These are phyloP conservation scores for Scedosporium apiospermum DNA, from an alignment of 2,329 filamentous ascomycete species.

Conservation along the genomic window DNA sequence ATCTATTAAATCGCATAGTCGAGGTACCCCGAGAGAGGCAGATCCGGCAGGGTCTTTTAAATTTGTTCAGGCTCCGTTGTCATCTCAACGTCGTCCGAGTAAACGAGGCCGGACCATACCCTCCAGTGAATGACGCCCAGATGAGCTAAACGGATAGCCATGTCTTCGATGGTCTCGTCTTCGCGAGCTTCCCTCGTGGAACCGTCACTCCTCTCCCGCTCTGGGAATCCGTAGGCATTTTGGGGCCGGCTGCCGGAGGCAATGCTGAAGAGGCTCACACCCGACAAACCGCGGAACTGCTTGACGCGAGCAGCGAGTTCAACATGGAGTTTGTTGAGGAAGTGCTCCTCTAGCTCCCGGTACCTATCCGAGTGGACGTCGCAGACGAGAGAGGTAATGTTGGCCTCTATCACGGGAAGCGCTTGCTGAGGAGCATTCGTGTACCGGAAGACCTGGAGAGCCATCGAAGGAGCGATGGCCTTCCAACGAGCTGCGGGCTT, in stretches of 20 bases:
- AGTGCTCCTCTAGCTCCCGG: constrained; percentile 37
- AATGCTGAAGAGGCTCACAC: constrained; percentile 43
- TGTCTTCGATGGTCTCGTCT: constrained; percentile 49
- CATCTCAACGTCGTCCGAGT: constrained; percentile 28
- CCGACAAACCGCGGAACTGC: constrained; percentile 42
- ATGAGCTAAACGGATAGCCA: constrained; percentile 72
- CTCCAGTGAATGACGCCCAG: constrained; percentile 82
- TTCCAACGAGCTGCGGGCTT: constrained; percentile 37
- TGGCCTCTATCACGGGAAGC: constrained; percentile 39
- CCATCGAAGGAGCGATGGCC: constrained; percentile 41
- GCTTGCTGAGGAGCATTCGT: constrained; percentile 39
- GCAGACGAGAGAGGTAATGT: constrained; percentile 34
- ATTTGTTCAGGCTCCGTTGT: not conserved
- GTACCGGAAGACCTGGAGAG: constrained; percentile 49
- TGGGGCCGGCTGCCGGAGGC: constrained; percentile 42
- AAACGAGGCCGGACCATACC: constrained; percentile 73
- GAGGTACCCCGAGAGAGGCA: not conserved
- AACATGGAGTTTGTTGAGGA: constrained; percentile 37
- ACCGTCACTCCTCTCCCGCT: constrained; percentile 16
- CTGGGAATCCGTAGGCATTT: constrained; percentile 21
- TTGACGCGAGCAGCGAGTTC: constrained; percentile 40
- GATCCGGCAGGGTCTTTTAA: not conserved
- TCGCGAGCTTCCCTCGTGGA: constrained; percentile 34
- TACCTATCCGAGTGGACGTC: constrained; percentile 34
- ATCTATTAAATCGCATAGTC: not conserved